These are phyloP conservation scores for Fragilariopsis cylindrus DNA, from an alignment of 108 stramenopile genomes.

Conservation along the genomic window DNA sequence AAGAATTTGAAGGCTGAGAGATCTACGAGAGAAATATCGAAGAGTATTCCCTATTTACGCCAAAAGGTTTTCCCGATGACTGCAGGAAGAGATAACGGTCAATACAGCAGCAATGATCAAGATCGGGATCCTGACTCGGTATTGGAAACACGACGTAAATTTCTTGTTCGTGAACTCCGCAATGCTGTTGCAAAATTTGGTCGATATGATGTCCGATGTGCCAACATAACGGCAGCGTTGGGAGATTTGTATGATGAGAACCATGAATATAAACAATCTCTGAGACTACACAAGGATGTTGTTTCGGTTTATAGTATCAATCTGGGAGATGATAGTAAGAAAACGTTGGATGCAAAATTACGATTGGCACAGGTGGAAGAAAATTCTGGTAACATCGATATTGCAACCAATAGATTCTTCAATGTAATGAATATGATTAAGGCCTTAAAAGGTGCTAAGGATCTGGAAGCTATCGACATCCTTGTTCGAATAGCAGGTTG, in stretches of 20 bases:
- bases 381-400: slow-evolving; percentile 48
- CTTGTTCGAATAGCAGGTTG: slow-evolving; percentile 34
- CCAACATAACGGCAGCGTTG: slow-evolving; percentile 49
- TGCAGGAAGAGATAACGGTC: slow-evolving; percentile 13
- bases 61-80: slow-evolving; percentile 35
- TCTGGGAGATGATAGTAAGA: slow-evolving; percentile 56
- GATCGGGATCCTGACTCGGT: slow-evolving; percentile 22
- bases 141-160: slow-evolving; percentile 39
- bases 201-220: slow-evolving; percentile 45
- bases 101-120: slow-evolving; percentile 7
- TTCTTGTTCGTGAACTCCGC: slow-evolving; percentile 48
- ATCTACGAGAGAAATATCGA: slow-evolving; percentile 14
- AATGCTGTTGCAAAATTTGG: slow-evolving; percentile 42
- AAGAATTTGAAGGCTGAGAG: slow-evolving; percentile 37
- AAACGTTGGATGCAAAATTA: slow-evolving; percentile 39
- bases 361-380: slow-evolving; percentile 47
- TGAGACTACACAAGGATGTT: slow-evolving; percentile 53
- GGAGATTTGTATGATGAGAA: slow-evolving; percentile 53
- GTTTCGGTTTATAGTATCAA: slow-evolving; percentile 55
- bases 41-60: slow-evolving; percentile 27
- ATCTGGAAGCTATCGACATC: slow-evolving; percentile 33
- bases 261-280: slow-evolving; percentile 43
- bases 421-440: slow-evolving; percentile 48
- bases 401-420: slow-evolving; percentile 40
- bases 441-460: slow-evolving; percentile 47